Evolutionary conservation across 306 rosid genomes (phyloP).

Genomic region (Cucurbita maxima): DNA sequence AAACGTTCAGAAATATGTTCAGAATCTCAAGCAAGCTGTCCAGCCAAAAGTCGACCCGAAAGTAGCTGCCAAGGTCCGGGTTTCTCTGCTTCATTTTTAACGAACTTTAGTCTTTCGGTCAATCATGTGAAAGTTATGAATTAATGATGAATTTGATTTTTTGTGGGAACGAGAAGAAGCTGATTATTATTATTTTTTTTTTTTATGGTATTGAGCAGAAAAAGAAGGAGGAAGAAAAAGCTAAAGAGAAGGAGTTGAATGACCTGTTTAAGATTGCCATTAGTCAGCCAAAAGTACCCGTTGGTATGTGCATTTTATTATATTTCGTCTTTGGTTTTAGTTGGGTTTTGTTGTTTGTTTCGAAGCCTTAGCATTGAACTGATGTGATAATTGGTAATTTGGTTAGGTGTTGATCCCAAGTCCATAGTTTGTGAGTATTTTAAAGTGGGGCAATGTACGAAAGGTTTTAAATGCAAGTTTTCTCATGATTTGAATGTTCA

Average conservation of each 20-base stretch:
- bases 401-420: conserved; percentile 94
- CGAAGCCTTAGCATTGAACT: background rate
- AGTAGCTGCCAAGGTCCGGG: conserved; percentile 47
- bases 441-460: conserved; percentile 82
- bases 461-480: conserved; percentile 97
- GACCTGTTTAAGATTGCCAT: conserved; percentile 87
- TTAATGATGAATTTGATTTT: background rate
- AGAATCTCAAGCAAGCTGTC: conserved; percentile 53
- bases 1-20: conserved; percentile 76
- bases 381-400: conserved; percentile 13
- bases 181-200: background rate
- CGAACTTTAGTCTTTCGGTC: background rate
- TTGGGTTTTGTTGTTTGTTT: background rate
- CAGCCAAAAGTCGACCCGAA: conserved; percentile 59
- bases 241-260: conserved; percentile 83
- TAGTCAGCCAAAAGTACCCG: conserved; percentile 85
- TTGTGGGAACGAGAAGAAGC: background rate
- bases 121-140: background rate
- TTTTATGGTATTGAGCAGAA: conserved; percentile 32
- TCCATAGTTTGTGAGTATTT: conserved; percentile 83
- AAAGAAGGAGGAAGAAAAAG: conserved; percentile 94
- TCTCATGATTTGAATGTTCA: conserved; percentile 91
- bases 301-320: conserved; percentile 29
- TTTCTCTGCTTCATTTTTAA: background rate
- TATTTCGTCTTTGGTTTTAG: background rate